A percentile compares a stretch with the other conserved stretches of the same genome.
These are phyloP conservation scores for Brassica cretica DNA, from an alignment of 345 rosid genomes.

Conservation along the genomic window DNA sequence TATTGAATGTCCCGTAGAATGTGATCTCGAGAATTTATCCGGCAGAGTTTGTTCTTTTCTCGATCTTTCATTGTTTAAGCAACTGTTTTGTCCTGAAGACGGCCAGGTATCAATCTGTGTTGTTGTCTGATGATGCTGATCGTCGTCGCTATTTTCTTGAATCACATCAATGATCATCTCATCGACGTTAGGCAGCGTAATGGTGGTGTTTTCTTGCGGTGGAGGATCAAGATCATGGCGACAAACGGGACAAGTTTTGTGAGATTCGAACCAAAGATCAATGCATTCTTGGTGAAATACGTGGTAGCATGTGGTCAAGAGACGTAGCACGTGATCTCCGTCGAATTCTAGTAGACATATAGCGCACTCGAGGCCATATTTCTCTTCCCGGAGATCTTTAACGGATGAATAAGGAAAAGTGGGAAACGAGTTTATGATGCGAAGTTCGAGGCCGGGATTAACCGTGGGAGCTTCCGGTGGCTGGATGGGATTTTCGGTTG, in stretches of 20 bases:
- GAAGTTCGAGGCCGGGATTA: slow-evolving; percentile 62
- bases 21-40: slow-evolving; percentile 57
- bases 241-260: neutral
- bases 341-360: slow-evolving; percentile 18
- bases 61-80: neutral
- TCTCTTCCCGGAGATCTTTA: slow-evolving; percentile 54
- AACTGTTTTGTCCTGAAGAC: slow-evolving; percentile 33
- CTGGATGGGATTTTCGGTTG: slow-evolving; percentile 36
- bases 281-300: neutral
- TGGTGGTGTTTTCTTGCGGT: slow-evolving; percentile 17
- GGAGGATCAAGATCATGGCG: slow-evolving; percentile 48
- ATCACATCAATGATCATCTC: slow-evolving; percentile 50
- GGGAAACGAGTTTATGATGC: slow-evolving; percentile 56
- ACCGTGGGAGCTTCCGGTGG: neutral
- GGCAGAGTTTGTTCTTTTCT: slow-evolving; percentile 26
- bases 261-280: neutral
- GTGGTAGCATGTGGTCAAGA: slow-evolving; percentile 1
- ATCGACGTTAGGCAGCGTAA: slow-evolving; percentile 32
- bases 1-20: slow-evolving; percentile 80
- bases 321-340: neutral
- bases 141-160: slow-evolving; percentile 43
- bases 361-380: slow-evolving; percentile 74
- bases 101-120: slow-evolving; percentile 36
- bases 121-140: slow-evolving; percentile 18
- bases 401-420: slow-evolving; percentile 60